These are phyloP conservation scores for Spergularia marina DNA, from an alignment of 148 eudicot genomes.

Conservation along the genomic window DNA sequence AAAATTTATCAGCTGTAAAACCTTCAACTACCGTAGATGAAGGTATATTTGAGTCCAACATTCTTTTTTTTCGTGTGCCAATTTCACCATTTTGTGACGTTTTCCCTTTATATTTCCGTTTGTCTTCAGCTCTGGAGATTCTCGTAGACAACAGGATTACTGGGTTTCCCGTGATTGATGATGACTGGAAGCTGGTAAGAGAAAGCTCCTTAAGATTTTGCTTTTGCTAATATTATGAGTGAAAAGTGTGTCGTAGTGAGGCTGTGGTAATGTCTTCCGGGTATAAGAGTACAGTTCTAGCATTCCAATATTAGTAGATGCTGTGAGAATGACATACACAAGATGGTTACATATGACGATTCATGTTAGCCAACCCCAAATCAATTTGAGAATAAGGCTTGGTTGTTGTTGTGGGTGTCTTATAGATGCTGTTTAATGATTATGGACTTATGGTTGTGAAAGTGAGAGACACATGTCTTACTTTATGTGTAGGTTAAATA, in stretches of 20 bases:
- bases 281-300: neutral
- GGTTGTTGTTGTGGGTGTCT: no score
- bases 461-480: no score
- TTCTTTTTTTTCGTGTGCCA: neutral
- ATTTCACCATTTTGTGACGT: neutral
- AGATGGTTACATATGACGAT: no score
- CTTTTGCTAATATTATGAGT: neutral
- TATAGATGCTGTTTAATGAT: no score
- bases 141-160: slow-evolving; percentile 75
- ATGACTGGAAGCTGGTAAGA: slow-evolving; percentile 87
- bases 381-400: no score
- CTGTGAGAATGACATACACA: no score
- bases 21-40: slow-evolving; percentile 81
- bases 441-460: no score
- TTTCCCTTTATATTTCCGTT: neutral
- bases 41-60: slow-evolving; percentile 40
- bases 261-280: neutral
- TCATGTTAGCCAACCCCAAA: no score
- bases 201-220: neutral
- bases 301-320: no score
- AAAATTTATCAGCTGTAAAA: slow-evolving; percentile 68
- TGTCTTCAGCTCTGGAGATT: slow-evolving; percentile 38
- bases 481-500: neutral
- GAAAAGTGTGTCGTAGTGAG: neutral
- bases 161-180: slow-evolving; percentile 86